Conservation (phyloP, 345 rosid species). For the Brassica juncea region DNA sequence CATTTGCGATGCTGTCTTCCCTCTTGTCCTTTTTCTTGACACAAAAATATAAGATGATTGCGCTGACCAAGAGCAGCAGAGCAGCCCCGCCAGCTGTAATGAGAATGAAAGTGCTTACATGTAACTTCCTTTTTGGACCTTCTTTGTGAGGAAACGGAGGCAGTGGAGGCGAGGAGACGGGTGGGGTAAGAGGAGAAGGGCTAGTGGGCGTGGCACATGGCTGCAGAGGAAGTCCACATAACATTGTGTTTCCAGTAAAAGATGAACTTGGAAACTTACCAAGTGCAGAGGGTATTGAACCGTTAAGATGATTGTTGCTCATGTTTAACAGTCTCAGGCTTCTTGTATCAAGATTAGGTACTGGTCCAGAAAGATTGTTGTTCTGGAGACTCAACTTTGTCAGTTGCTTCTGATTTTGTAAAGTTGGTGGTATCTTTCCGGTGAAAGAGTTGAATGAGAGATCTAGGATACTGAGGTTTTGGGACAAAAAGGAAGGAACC, state of each 20-base stretch:
- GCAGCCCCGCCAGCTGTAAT: conserved; percentile 65
- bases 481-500: conserved; percentile 55
- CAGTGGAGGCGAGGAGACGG: conserved; percentile 48
- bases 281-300: conserved; percentile 66
- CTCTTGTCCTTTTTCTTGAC: conserved; percentile 59
- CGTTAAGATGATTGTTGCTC: conserved; percentile 71
- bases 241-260: conserved; percentile 61
- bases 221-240: conserved; percentile 68
- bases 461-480: conserved; percentile 53
- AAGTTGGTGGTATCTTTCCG: conserved; percentile 52
- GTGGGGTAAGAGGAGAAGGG: conserved; percentile 53
- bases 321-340: conserved; percentile 61
- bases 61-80: conserved; percentile 40
- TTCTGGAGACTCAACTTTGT: conserved; percentile 58
- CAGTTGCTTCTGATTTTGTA: conserved; percentile 54
- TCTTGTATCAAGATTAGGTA: conserved; percentile 51
- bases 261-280: conserved; percentile 68
- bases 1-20: conserved; percentile 47
- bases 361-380: conserved; percentile 59
- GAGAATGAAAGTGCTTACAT: conserved; percentile 60
- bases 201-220: conserved; percentile 41
- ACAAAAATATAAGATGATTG: conserved; percentile 57
- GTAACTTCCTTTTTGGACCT: conserved; percentile 50
- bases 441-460: conserved; percentile 67
- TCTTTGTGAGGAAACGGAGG: conserved; percentile 46